These are phyloP conservation scores for Hyphopichia fennica DNA, from an alignment of 1,139 yeast species.

Conservation along the genomic window DNA sequence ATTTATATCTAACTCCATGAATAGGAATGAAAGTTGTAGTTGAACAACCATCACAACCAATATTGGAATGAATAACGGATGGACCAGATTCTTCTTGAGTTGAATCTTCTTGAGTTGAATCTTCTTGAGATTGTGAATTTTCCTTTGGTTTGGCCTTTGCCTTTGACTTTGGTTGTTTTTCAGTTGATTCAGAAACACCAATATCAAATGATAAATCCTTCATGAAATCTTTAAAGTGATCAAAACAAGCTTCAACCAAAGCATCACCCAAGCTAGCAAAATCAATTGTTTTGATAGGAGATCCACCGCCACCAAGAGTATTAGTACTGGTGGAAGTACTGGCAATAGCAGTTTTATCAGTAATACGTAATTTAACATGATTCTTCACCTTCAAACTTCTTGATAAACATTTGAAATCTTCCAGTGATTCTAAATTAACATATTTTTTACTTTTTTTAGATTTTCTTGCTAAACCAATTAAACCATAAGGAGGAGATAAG, in stretches of 20 bases:
- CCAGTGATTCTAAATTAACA: slow-evolving; percentile 35
- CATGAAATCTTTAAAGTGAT: slow-evolving; percentile 21
- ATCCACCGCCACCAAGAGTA: not conserved
- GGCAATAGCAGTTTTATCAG: slow-evolving; percentile 16
- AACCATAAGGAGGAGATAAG: slow-evolving; percentile 3
- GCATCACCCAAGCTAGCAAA: slow-evolving; percentile 24
- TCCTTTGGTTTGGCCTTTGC: not conserved
- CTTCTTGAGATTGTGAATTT: not conserved
- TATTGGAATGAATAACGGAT: slow-evolving; percentile 17
- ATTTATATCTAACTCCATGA: slow-evolving; percentile 52
- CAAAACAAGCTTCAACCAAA: slow-evolving; percentile 23
- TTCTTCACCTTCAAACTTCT: slow-evolving; percentile 50
- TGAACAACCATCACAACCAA: slow-evolving; percentile 45
- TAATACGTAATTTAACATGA: slow-evolving; percentile 30
- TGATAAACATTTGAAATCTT: slow-evolving; percentile 46
- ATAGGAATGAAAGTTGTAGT: slow-evolving; percentile 32
- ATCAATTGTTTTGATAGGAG: slow-evolving; percentile 14
- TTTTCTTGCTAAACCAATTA: slow-evolving; percentile 26
- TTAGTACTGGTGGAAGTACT: not conserved
- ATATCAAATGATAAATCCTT: slow-evolving; percentile 9
- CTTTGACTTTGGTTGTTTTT: not conserved
- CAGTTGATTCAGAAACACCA: not conserved
- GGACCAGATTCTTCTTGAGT: not conserved
- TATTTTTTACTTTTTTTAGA: slow-evolving; percentile 45
- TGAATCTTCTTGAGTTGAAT: not conserved